A percentile compares a stretch with the other conserved stretches of the same genome.
phyloP scores from a whole-genome alignment of 352 stramenopile species.

The Globisporangium carolinianum region DNA sequence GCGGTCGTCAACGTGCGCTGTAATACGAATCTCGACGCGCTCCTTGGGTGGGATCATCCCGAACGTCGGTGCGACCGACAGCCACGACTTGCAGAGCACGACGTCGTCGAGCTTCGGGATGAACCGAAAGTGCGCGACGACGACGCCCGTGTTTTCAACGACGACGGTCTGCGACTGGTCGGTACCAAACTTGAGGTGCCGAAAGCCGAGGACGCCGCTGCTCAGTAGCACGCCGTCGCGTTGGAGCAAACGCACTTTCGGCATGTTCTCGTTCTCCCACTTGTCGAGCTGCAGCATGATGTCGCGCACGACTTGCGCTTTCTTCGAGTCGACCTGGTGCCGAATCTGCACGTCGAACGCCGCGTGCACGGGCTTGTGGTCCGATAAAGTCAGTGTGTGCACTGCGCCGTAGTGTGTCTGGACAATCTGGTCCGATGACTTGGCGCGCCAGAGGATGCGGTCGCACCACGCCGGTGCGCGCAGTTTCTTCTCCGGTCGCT shows the following conservation, averaged over 20 bases:
- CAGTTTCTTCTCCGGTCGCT: constrained; percentile 98
- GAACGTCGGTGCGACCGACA: constrained; percentile 85
- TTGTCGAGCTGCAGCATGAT: constrained; percentile 94
- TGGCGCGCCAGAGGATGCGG: constrained; percentile 78
- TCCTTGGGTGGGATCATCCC: constrained; percentile 83
- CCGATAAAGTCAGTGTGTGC: constrained; percentile 91
- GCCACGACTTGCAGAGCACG: constrained; percentile 89
- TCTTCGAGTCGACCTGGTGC: constrained; percentile 88
- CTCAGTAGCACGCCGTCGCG: constrained; percentile 29
- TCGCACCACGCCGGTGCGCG: constrained; percentile 96
- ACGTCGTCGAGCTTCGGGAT: constrained; percentile 86
- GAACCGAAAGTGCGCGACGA: constrained; percentile 94
- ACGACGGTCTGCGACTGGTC: constrained; percentile 56
- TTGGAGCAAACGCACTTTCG: constrained; percentile 84
- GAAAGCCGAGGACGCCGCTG: constrained; percentile 58
- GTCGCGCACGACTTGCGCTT: constrained; percentile 87
- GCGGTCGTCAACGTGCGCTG: constrained; percentile 83
- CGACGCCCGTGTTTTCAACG: constrained; percentile 90
- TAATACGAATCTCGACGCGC: constrained; percentile 87
- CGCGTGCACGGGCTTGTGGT: constrained; percentile 98
- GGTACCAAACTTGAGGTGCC: constrained; percentile 52
- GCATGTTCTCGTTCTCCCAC: constrained; percentile 95
- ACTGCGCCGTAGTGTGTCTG: constrained; percentile 86
- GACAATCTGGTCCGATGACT: constrained; percentile 36
- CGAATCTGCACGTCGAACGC: constrained; percentile 90